phyloP scores from a whole-genome alignment of 805 yeast species.

The Tetrapisispora namnaoensis region DNA sequence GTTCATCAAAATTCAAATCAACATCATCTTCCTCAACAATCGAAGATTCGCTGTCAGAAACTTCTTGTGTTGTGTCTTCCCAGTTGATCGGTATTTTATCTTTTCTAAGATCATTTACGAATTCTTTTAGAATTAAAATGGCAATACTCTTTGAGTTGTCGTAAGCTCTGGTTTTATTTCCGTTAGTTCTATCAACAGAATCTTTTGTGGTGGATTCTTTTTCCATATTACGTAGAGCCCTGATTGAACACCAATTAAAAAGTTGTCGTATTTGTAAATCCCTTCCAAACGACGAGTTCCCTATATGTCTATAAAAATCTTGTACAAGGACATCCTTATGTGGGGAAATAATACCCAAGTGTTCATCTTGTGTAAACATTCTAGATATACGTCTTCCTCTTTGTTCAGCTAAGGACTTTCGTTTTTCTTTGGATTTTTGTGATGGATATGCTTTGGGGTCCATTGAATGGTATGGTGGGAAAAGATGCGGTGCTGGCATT shows the following conservation, averaged over 20 bases:
- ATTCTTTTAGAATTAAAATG: conserved; percentile 22
- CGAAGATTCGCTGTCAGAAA: background rate
- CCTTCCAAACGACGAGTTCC: conserved; percentile 21
- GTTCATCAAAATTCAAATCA: conserved; percentile 8
- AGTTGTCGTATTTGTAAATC: conserved; percentile 24
- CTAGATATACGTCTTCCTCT: conserved; percentile 27
- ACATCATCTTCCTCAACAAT: conserved; percentile 6
- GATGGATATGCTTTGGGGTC: background rate
- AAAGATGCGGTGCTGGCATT: conserved; percentile 21
- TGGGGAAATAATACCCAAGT: conserved; percentile 20
- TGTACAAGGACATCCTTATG: conserved; percentile 26
- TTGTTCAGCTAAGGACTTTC: conserved; percentile 19
- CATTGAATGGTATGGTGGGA: conserved; percentile 6
- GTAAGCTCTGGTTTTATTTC: background rate
- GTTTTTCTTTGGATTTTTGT: conserved; percentile 11
- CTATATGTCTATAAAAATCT: conserved; percentile 27
- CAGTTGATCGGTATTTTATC: conserved; percentile 22
- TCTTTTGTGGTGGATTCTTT: background rate
- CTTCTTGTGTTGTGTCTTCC: conserved; percentile 14
- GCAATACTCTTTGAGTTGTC: conserved; percentile 14
- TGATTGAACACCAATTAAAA: conserved; percentile 27
- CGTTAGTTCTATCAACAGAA: background rate
- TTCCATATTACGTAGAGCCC: conserved; percentile 16
- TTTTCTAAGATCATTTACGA: conserved; percentile 24
- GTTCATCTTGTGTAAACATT: conserved; percentile 17